Evolutionary conservation across 306 rosid species (phyloP), one percentile per base, ranked within the genome.

Genomic region (Trifolium pratense): DNA sequence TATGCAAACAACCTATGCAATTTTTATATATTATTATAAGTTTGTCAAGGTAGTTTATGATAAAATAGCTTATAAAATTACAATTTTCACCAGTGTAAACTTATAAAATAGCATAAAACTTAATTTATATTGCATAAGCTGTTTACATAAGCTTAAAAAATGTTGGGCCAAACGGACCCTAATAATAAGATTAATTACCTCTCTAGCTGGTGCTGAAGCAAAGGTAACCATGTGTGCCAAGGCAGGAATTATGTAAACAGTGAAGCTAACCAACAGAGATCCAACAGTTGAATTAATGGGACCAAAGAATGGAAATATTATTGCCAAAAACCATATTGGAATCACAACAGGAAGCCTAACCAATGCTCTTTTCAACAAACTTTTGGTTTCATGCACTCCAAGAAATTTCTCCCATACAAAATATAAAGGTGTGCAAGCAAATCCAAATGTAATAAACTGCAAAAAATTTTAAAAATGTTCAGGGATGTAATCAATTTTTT

Each of bases 321-420:
- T 90, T 34, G 99, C 99, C 36, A 94, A 69, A 74, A 94, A 94
- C 99, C 99, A 94, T 70, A 94, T 94, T 73, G 99, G 99, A 66
- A 94, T 77, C 79, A 94, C 99, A 16, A 94, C 99, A 5, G 97
- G 97, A 26, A 94, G 91, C 63, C 99, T 87, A 6, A 87, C 72
- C 78, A 95, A 58, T 34, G 97, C 97, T 77, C 93, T 90, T 78
- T 90, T 95, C 26, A 85, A 55, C 84, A 91, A 26, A 73, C 96
- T 90, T 89, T 90, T 95, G 20, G 97, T 91, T 42, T 91, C 91
- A 68, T 95, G 99, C 57, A 91, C 87, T 17, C 91, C 79, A 17
- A 95, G 23, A 78, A 88, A 87, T 80, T 91, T 95, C 89, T 95
- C 99, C 99, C 99, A 95, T 82, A 91, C 99, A 78, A 95, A 91